Conservation (phyloP, 2,329 filamentous ascomycete species). For the Claviceps quebecensis region DNA sequence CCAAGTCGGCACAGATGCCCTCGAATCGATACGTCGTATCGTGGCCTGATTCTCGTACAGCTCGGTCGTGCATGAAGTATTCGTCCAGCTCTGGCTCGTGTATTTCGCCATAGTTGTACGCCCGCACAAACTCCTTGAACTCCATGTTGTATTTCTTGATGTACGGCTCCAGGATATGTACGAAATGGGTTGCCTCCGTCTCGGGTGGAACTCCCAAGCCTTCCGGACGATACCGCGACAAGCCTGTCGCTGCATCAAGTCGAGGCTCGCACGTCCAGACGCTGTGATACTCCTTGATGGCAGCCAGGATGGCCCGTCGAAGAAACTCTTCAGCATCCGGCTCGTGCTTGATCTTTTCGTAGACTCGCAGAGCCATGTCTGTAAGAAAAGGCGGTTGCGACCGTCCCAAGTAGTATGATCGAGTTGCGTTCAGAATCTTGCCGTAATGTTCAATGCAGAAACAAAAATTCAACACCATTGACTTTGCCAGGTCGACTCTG, state of each 20-base stretch:
- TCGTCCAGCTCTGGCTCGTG: conserved; percentile 79
- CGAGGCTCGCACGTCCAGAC: conserved; percentile 76
- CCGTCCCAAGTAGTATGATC: conserved; percentile 86
- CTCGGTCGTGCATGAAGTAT: conserved; percentile 92
- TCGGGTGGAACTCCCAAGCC: conserved; percentile 81
- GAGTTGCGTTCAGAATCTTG: conserved; percentile 93
- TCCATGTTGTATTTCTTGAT: conserved; percentile 69
- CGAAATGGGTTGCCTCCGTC: conserved; percentile 77
- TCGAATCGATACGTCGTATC: conserved; percentile 93
- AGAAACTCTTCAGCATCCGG: conserved; percentile 71
- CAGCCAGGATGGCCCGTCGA: conserved; percentile 64
- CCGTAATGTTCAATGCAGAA: conserved; percentile 98
- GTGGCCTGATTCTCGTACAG: conserved; percentile 90
- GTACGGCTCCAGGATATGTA: conserved; percentile 70
- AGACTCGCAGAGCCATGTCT: conserved; percentile 90
- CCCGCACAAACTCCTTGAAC: conserved; percentile 72
- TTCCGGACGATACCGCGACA: conserved; percentile 74
- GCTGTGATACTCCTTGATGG: conserved; percentile 91
- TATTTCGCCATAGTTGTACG: conserved; percentile 69
- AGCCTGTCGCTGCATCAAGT: conserved; percentile 59
- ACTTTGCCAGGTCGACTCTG: conserved; percentile 73
- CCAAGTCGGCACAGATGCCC: conserved; percentile 71
- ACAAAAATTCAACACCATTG: conserved; percentile 92
- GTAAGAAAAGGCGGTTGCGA: conserved; percentile 96
- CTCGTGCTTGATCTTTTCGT: conserved; percentile 83